Evolutionary conservation across 805 yeast genomes (phyloP).

Genomic region (Starmerella apicola): DNA sequence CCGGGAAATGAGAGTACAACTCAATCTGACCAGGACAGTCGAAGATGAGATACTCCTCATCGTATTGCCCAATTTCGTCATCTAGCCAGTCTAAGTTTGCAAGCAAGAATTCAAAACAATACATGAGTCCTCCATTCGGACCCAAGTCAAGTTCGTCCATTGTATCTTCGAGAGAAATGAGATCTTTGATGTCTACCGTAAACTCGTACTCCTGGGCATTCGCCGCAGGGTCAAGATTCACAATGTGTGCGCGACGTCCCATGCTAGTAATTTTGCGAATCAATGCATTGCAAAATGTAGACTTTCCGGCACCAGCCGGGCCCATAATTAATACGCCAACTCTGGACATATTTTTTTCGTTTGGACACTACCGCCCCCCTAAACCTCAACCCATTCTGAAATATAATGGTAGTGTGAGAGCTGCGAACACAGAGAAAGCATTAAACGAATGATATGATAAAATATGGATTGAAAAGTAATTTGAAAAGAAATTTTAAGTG

Average conservation of each 20-base stretch:
- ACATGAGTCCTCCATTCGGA: constrained; percentile 87
- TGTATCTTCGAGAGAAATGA: constrained; percentile 82
- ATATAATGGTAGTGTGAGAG: too few species aligned
- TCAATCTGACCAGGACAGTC: constrained; percentile 98
- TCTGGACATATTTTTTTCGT: constrained; percentile 60
- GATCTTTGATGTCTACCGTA: constrained; percentile 81
- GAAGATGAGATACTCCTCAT: constrained; percentile 84
- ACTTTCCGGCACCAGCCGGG: constrained; percentile 96
- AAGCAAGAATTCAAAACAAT: constrained; percentile 80
- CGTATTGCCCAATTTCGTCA: constrained; percentile 90
- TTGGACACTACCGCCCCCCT: too few species aligned
- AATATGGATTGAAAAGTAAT: too few species aligned
- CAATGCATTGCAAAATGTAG: constrained; percentile 82
- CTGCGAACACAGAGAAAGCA: too few species aligned
- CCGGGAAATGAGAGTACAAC: constrained; percentile 86
- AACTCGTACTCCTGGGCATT: constrained; percentile 86
- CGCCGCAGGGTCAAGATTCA: constrained; percentile 94
- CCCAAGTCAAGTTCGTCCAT: constrained; percentile 91
- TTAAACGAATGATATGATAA: too few species aligned
- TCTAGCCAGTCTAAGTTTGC: constrained; percentile 94
- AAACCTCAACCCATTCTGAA: too few species aligned
- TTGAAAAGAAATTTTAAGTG: too few species aligned
- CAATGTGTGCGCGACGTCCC: constrained; percentile 89
- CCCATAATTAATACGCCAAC: constrained; percentile 91
- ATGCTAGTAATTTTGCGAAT: constrained; percentile 77